Evolutionary conservation across 805 yeast genomes (phyloP).

Genomic region (Wickerhamiella shivajii): DNA sequence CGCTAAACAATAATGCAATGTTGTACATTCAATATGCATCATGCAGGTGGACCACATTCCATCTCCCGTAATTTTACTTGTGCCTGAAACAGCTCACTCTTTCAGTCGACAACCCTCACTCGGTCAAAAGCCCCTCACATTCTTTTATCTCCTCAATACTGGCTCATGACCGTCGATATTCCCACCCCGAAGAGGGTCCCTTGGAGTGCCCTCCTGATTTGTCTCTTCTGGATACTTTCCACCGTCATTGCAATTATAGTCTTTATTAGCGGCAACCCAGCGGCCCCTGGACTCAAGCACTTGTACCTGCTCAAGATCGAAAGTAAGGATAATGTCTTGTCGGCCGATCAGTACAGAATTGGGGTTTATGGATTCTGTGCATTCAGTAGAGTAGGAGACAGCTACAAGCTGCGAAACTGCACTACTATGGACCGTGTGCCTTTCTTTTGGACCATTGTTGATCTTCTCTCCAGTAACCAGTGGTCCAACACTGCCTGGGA

Average conservation of each 20-base stretch:
- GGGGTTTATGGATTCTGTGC: slow-evolving; percentile 3
- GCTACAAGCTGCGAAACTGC: neutral
- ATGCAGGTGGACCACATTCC: too few species aligned
- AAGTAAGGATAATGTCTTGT: neutral
- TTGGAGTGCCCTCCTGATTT: slow-evolving; percentile 1
- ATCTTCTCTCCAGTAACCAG: neutral
- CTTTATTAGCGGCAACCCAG: slow-evolving; percentile 1
- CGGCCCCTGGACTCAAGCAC: slow-evolving; percentile 1
- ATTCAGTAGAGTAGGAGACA: neutral
- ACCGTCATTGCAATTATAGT: slow-evolving; percentile 1
- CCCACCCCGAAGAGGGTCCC: too few species aligned
- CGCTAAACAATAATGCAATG: too few species aligned
- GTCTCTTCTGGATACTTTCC: slow-evolving; percentile 2
- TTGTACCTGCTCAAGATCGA: slow-evolving; percentile 1
- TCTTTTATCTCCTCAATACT: too few species aligned
- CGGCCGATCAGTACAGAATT: neutral
- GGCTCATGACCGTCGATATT: too few species aligned
- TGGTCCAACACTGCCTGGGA: neutral
- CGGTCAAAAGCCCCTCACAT: too few species aligned
- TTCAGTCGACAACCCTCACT: too few species aligned
- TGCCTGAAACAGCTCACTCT: too few species aligned
- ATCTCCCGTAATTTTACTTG: too few species aligned
- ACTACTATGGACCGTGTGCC: neutral
- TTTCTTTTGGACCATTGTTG: slow-evolving; percentile 1
- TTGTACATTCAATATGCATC: too few species aligned